phyloP scores from a whole-genome alignment of 345 rosid genomes.

The Eucalyptus tenuipes region DNA sequence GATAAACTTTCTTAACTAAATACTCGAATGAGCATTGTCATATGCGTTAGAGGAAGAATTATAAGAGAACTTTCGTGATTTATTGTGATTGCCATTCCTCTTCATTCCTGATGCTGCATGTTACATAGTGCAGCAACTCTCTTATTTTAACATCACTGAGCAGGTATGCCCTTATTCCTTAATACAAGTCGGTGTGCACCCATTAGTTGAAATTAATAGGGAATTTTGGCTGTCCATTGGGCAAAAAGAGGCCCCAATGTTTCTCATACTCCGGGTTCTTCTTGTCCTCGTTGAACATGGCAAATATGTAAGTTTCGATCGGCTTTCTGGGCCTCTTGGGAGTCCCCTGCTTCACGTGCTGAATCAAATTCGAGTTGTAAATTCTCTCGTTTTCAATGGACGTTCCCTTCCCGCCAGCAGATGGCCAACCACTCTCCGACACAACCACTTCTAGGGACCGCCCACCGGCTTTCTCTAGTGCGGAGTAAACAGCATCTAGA shows the following conservation, averaged over 20 bases:
- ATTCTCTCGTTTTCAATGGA: conserved; percentile 28
- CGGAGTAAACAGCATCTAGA: conserved; percentile 31
- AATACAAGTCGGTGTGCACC: neutral
- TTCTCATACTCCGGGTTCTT: conserved; percentile 40
- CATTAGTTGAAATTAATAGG: conserved; percentile 19
- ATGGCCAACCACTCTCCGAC: conserved; percentile 62
- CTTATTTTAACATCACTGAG: neutral
- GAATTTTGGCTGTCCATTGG: conserved; percentile 32
- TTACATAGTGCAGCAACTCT: neutral
- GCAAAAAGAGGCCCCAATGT: conserved; percentile 36
- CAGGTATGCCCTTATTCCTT: neutral
- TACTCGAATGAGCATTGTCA: neutral
- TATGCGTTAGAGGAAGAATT: neutral
- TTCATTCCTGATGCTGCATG: neutral
- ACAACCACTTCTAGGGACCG: conserved; percentile 40
- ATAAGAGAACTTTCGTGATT: neutral
- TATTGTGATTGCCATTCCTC: neutral
- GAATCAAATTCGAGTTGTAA: conserved; percentile 39
- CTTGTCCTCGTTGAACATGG: conserved; percentile 41
- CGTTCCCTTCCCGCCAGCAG: conserved; percentile 26
- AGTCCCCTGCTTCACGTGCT: conserved; percentile 32
- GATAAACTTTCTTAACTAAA: neutral
- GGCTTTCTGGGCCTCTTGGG: conserved; percentile 33
- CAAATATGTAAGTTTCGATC: conserved; percentile 53
- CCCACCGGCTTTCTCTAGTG: conserved; percentile 42